These are phyloP conservation scores for Penicillium sp. DNA, from an alignment of 2,329 filamentous ascomycete species.

Conservation along the genomic window DNA sequence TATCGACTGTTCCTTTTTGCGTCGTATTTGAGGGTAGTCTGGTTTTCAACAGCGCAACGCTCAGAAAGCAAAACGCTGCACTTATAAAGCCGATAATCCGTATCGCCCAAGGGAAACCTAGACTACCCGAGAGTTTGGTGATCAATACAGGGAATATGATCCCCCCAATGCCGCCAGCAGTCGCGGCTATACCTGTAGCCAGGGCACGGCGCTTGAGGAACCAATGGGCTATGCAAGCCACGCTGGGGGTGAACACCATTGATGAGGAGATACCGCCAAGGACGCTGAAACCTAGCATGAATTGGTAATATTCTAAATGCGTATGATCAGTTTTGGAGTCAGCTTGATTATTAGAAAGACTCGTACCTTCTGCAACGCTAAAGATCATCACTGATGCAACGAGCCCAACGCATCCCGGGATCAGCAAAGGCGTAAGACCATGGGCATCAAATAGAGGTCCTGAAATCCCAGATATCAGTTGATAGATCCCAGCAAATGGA, in stretches of 20 bases:
- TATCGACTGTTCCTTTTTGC: constrained; percentile 6
- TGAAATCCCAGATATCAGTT: too few species aligned
- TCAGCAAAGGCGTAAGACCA: constrained; percentile 2
- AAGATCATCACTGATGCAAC: constrained; percentile 31
- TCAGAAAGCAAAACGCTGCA: constrained; percentile 45
- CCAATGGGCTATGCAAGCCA: constrained; percentile 27
- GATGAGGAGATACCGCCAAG: constrained; percentile 21
- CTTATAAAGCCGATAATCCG: constrained; percentile 54
- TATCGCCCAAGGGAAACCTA: constrained; percentile 56
- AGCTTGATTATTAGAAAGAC: too few species aligned
- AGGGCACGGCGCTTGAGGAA: constrained; percentile 24
- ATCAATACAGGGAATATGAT: constrained; percentile 53
- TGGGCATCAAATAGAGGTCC: constrained; percentile 8
- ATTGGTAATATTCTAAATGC: constrained; percentile 25
- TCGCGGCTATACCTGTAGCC: constrained; percentile 44
- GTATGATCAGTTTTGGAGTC: background rate
- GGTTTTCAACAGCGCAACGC: constrained; percentile 20
- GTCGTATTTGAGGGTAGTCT: constrained; percentile 14
- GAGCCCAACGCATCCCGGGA: constrained; percentile 12
- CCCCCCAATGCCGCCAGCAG: constrained; percentile 54
- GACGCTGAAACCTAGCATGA: constrained; percentile 25
- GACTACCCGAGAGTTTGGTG: constrained; percentile 49
- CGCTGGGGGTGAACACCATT: constrained; percentile 23
- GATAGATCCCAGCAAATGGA: too few species aligned
- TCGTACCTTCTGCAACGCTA: constrained; percentile 22